Base-by-base conservation (phyloP, 1,284 basidiomycete species). In the Ganoderma sinense region DNA sequence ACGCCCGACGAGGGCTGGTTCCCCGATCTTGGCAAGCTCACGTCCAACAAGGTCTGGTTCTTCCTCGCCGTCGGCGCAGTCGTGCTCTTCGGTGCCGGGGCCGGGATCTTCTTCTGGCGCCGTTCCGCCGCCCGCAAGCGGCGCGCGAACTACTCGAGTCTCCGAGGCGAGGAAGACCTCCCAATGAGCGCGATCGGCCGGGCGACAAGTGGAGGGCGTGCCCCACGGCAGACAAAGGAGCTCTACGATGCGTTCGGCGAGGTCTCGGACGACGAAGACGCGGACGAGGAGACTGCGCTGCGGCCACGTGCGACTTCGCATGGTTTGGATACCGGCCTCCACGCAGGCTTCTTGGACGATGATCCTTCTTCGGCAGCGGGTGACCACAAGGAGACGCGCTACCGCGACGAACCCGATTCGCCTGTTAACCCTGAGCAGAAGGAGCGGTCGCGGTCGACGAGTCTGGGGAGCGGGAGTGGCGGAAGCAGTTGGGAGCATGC, bases 221-320 rank as follows among this genome's bases (percentile, higher is more conserved):
- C 74, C 10, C 82, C 83, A 64, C 81, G 84, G 33, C 86, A 87
- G 23, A 91, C 93, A 53, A 94, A 93, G 82, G 96, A 97, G 79
- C 78, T 97, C 67, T 97, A 97, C 76, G 96, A 97, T 81, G 95
- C 96, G 18, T 97, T 97, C 81, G 95, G 95, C 26, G 94, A 96
- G 79, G 86, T 91, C 40, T 92, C 89, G 33, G 92, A 94, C 73
- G 91, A 94, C 53, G 87, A 88, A 45, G 90, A 93, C 70, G 91
- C 85, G 36, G 88, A 94, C 78, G 92, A 94, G 76, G 85, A 87
- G 74, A 89, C 89, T 5, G 84, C 84, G 53, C 80, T 94, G 65
- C 78, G 75, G 36, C 76, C 77, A 10, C 73, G 74, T 45, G 75
- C 69, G 13, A 74, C 71, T 20, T 76, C 74, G 68, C 75, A 80